phyloP scores from a whole-genome alignment of 768 basidiomycete genomes.

The Chalciporus piperatus region DNA sequence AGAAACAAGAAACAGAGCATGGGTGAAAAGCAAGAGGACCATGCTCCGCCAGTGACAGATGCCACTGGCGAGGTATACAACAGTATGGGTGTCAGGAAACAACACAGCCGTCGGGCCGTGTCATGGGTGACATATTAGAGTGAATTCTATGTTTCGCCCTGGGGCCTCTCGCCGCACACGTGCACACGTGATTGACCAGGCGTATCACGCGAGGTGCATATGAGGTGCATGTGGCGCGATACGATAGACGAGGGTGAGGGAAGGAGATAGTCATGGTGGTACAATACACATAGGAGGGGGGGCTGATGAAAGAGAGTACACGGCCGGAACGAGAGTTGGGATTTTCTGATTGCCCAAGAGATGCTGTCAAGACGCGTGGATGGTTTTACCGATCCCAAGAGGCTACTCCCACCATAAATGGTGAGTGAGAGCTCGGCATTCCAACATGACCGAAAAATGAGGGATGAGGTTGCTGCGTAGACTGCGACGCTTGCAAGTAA shows the following conservation, averaged over 20 bases:
- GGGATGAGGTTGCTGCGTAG: conserved; percentile 30
- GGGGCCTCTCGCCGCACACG: no score
- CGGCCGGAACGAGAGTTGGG: conserved; percentile 3
- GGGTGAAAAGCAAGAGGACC: background rate
- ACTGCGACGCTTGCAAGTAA: conserved; percentile 43
- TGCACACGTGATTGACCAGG: no score
- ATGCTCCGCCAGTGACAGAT: conserved; percentile 1
- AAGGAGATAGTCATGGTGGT: conserved; percentile 3
- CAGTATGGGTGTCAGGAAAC: conserved; percentile 1
- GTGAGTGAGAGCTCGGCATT: conserved; percentile 37
- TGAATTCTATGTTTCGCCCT: conserved; percentile 14
- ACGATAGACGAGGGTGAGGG: conserved; percentile 2
- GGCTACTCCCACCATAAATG: conserved; percentile 33
- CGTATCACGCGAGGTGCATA: no score
- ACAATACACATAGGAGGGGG: conserved; percentile 13
- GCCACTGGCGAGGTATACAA: conserved; percentile 6
- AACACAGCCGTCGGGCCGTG: background rate
- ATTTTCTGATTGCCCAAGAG: background rate
- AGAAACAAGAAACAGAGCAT: background rate
- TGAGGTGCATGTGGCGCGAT: conserved; percentile 1
- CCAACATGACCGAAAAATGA: conserved; percentile 39
- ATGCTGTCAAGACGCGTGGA: background rate
- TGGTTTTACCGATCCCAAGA: conserved; percentile 20
- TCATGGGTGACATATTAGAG: background rate
- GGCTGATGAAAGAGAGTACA: conserved; percentile 6